These are phyloP conservation scores for Paraconiothyrium brasiliense DNA, from an alignment of 2,329 filamentous ascomycete genomes.

Conservation along the genomic window DNA sequence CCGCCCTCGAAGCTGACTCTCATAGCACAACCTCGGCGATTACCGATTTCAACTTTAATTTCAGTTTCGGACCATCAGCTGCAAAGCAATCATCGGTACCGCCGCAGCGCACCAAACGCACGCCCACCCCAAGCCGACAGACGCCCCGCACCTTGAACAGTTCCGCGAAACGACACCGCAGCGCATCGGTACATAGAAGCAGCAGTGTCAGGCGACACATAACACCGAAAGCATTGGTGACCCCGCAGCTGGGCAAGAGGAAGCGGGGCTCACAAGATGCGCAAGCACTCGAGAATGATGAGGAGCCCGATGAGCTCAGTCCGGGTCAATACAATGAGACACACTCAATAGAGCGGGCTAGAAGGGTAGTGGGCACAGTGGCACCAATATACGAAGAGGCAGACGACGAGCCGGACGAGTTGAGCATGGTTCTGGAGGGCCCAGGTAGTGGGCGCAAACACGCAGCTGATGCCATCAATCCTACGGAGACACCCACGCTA, in stretches of 20 bases:
- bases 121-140: conserved; percentile 29
- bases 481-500: conserved; percentile 21
- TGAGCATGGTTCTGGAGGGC: conserved; percentile 36
- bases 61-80: conserved; percentile 31
- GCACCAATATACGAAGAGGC: conserved; percentile 37
- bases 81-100: conserved; percentile 41
- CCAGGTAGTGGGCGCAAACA: conserved; percentile 27
- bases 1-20: conserved; percentile 29
- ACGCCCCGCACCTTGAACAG: conserved; percentile 31
- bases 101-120: conserved; percentile 34
- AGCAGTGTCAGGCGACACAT: conserved; percentile 24
- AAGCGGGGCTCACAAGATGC: conserved; percentile 39
- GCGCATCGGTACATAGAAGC: conserved; percentile 41
- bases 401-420: conserved; percentile 39
- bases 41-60: conserved; percentile 60
- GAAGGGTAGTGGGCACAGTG: conserved; percentile 33
- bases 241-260: conserved; percentile 45
- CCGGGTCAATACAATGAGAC: conserved; percentile 39
- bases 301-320: conserved; percentile 46
- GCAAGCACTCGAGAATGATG: conserved; percentile 28
- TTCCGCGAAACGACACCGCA: conserved; percentile 39
- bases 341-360: conserved; percentile 39
- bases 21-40: conserved; percentile 58
- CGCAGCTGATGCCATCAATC: conserved; percentile 17
- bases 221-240: conserved; percentile 32